Evolutionary conservation across 495 filamentous ascomycete genomes (phyloP).

Genomic region (Penicillium alfredii): DNA sequence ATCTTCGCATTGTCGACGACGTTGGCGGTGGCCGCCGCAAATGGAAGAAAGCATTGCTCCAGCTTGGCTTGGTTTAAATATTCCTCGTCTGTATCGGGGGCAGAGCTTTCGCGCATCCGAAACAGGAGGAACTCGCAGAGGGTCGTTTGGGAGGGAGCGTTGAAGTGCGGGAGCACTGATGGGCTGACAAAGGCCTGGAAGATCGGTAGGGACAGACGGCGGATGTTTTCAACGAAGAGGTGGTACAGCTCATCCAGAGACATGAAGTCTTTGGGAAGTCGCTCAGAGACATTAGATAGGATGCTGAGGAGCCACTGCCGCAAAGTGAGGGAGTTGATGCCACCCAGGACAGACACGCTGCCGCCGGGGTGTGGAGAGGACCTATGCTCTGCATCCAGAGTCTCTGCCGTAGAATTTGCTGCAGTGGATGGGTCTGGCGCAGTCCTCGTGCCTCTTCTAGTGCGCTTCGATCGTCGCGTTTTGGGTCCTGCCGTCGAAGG

Average conservation of each 20-base stretch:
- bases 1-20: conserved; percentile 75
- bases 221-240: conserved; percentile 57
- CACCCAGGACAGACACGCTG: conserved; percentile 38
- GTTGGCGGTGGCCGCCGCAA: conserved; percentile 55
- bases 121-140: conserved; percentile 61
- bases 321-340: conserved; percentile 53
- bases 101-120: conserved; percentile 52
- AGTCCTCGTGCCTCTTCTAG: conserved; percentile 26
- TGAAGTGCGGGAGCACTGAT: conserved; percentile 41
- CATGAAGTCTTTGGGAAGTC: conserved; percentile 41
- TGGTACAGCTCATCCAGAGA: conserved; percentile 57
- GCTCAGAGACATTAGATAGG: conserved; percentile 44
- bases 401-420: conserved; percentile 1
- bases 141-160: conserved; percentile 46
- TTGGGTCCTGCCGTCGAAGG: conserved; percentile 4
- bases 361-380: conserved; percentile 8
- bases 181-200: conserved; percentile 67
- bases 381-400: conserved; percentile 1
- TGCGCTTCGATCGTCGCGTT: conserved; percentile 26
- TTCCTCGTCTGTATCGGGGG: conserved; percentile 42
- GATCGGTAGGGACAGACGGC: conserved; percentile 58
- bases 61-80: conserved; percentile 55
- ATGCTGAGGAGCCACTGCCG: conserved; percentile 58
- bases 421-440: conserved; percentile 14
- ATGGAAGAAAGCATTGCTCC: conserved; percentile 65